These are phyloP conservation scores for Gypsophila paniculata DNA, from an alignment of 179 eudicot species.

Conservation along the genomic window DNA sequence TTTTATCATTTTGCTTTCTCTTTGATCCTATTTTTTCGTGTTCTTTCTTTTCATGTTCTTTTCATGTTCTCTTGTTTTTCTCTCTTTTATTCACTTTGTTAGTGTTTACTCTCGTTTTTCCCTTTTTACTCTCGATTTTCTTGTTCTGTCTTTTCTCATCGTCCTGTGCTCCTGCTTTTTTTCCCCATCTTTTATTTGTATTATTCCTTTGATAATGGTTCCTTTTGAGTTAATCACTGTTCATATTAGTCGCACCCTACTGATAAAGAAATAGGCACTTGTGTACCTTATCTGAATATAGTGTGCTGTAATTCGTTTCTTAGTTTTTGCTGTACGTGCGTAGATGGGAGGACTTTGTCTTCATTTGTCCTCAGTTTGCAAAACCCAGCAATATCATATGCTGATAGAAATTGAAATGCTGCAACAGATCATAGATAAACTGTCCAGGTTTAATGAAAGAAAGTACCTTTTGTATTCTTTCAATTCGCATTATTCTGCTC, in stretches of 20 bases:
- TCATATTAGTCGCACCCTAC: too few species aligned
- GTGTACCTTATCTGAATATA: too few species aligned
- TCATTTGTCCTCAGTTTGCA: background rate
- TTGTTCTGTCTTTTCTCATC: background rate
- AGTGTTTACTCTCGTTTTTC: background rate
- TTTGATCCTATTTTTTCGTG: background rate
- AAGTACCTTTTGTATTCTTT: background rate
- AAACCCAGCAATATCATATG: conserved; percentile 6
- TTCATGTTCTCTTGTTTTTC: background rate
- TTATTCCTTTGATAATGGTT: background rate
- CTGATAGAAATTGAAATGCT: background rate
- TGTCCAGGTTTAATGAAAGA: background rate
- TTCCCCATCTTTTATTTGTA: background rate
- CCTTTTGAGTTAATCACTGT: background rate
- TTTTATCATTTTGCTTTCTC: background rate
- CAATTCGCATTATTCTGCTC: background rate
- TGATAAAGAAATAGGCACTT: too few species aligned
- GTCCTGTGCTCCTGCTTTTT: background rate
- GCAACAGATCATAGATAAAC: background rate
- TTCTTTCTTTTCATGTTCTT: background rate
- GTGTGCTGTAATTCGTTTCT: too few species aligned
- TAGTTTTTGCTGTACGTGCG: background rate
- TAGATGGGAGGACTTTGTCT: background rate
- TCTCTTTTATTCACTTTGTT: conserved; percentile 5
- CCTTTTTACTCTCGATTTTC: background rate